Evolutionary conservation across 495 filamentous ascomycete species (phyloP).

Genomic region (Evernia prunastri): DNA sequence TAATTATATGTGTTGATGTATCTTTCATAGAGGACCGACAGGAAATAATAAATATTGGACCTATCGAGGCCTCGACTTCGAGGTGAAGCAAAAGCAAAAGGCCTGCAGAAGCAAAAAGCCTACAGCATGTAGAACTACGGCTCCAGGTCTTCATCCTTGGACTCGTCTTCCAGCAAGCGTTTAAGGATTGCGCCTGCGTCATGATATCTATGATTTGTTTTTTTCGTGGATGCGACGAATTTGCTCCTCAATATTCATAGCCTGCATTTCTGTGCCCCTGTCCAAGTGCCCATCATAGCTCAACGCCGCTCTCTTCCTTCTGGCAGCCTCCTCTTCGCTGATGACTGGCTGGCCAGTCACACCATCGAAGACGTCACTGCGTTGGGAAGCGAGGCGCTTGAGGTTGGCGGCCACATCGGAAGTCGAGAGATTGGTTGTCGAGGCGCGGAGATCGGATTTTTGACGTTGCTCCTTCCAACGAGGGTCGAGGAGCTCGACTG

Average conservation of each 20-base stretch:
- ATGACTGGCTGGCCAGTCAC: conserved; percentile 55
- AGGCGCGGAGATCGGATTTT: conserved; percentile 74
- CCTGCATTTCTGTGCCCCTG: conserved; percentile 28
- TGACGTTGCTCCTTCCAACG: conserved; percentile 93
- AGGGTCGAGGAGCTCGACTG: conserved; percentile 86
- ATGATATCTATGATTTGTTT: conserved; percentile 24
- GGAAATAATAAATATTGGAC: not conserved
- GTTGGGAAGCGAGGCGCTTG: conserved; percentile 90
- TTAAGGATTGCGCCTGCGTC: not conserved
- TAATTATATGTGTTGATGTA: conserved; percentile 11
- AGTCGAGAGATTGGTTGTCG: conserved; percentile 82
- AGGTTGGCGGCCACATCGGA: conserved; percentile 87
- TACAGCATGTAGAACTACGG: not conserved
- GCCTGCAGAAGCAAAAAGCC: no score
- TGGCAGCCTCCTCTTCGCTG: conserved; percentile 64
- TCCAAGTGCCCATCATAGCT: conserved; percentile 53
- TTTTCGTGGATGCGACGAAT: conserved; percentile 45
- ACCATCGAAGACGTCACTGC: conserved; percentile 84
- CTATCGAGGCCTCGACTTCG: not conserved
- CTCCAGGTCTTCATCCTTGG: not conserved
- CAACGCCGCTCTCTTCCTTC: conserved; percentile 65
- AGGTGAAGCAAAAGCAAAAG: not conserved
- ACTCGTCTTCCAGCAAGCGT: not conserved
- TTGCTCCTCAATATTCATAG: conserved; percentile 37
- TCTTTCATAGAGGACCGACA: conserved; percentile 10